Evolutionary conservation across 2,329 filamentous ascomycete genomes (phyloP), one percentile per base, ranked within the genome.

Genomic region (Verticillium dahliae): DNA sequence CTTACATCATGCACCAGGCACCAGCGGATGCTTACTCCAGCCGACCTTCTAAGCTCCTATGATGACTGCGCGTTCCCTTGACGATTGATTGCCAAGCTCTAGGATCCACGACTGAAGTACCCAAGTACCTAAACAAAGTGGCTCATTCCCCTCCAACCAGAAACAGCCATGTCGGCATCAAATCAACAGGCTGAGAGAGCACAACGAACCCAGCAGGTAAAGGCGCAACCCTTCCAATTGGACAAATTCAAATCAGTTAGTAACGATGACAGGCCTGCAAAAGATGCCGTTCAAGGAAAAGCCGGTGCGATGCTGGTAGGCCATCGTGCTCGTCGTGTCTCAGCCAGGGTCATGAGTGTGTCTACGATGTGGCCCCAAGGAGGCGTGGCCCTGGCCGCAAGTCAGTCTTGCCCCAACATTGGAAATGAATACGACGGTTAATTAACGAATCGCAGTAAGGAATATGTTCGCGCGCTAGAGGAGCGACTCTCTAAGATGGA

Each of bases 401-500:
- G 63, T 65, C 11, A 6, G 22, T 27, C n/a, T 7, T 10, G 3
- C 18, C n/a, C 15, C 9, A 13, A 6, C 31, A n/a, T 2, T 11
- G 22, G 1, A 11, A 11, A 2, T 31, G 22, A 4, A 31, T 31
- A 1, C 27, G 27, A 4, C 13, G 37, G 9, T 22, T 1, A 15
- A 38, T 39, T 62, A 1, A n/a, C 33, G 6, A 2, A 6, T 22
- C 27, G 9, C 6, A 65, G 63, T 35, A 65, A 65, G 59, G 61
- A 62, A 58, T 63, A 63, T 50, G 60, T 65, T 5, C 55, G 62
- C 27, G 57, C 58, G 6, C 60, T 65, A 27, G 63, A 65, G 13
- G 62, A 65, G 22, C 56, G 63, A 9, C 56, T 65, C 6, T 62
- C 62, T 10, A 63, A 62, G n/a, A 65, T 65, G 63, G 63, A 65